Evolutionary conservation across 2,329 filamentous ascomycete species (phyloP).

Genomic region (Penicillium sp.): DNA sequence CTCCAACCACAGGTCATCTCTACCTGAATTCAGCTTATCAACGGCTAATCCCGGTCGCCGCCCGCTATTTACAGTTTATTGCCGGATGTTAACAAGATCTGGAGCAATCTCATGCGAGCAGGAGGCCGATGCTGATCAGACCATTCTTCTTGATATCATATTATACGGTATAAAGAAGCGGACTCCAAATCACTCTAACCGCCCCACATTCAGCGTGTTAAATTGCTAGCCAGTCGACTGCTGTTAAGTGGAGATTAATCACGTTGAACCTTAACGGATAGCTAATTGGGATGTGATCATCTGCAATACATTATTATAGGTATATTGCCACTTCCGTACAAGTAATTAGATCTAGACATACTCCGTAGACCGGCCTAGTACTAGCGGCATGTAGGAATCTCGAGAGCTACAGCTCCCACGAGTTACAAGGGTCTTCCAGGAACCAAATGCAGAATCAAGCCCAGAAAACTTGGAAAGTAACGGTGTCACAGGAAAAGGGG

Average conservation of each 20-base stretch:
- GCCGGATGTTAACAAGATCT: conserved; percentile 9
- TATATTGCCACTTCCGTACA: not conserved
- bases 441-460: too few relatives aligned
- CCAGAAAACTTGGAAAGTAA: too few relatives aligned
- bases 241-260: not conserved
- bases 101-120: not conserved
- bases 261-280: not conserved
- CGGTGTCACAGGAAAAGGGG: not conserved
- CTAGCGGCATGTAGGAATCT: too few relatives aligned
- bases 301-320: not conserved
- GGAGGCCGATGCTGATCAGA: not conserved
- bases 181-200: not conserved
- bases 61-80: conserved; percentile 1
- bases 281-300: not conserved
- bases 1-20: not conserved
- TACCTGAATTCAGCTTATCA: conserved; percentile 7
- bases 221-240: not conserved
- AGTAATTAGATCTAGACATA: not conserved
- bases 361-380: not conserved
- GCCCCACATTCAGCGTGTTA: not conserved
- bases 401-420: too few relatives aligned
- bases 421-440: too few relatives aligned
- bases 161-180: not conserved
- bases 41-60: conserved; percentile 10
- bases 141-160: not conserved